Evolutionary conservation across 495 filamentous ascomycete species (phyloP).

Genomic region (Aspergillus indologenus): DNA sequence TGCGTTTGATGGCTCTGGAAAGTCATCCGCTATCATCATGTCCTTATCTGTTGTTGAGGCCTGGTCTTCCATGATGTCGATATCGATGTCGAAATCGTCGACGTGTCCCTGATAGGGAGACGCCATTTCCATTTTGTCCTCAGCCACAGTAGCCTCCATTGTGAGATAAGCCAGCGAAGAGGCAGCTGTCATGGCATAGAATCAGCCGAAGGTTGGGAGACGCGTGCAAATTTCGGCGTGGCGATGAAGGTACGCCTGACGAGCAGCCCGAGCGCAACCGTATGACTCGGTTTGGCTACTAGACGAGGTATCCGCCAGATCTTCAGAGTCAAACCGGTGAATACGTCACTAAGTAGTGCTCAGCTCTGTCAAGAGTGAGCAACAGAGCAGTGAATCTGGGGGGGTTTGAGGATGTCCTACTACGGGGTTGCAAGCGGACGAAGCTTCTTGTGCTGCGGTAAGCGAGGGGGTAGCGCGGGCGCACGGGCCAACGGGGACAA

Average conservation of each 20-base stretch:
- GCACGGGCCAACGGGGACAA: constrained; percentile 40
- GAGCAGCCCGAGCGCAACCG: not conserved
- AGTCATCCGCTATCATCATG: constrained; percentile 55
- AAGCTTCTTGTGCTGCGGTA: constrained; percentile 31
- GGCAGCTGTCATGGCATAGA: constrained; percentile 38
- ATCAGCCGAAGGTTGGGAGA: constrained; percentile 19
- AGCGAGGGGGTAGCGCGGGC: constrained; percentile 39
- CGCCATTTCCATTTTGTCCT: constrained; percentile 55
- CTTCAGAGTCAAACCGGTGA: not conserved
- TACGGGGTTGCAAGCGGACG: constrained; percentile 13
- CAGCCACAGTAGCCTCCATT: constrained; percentile 42
- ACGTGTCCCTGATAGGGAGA: constrained; percentile 46
- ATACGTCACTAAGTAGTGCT: not conserved
- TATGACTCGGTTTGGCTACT: not conserved
- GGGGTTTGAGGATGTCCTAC: not conserved
- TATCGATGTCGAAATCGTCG: constrained; percentile 73
- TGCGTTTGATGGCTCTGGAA: constrained; percentile 31
- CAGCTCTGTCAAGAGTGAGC: not conserved
- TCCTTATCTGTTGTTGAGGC: constrained; percentile 56
- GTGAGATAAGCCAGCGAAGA: constrained; percentile 31
- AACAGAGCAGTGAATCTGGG: not conserved
- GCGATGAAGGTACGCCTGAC: constrained; percentile 13
- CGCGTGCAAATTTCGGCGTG: constrained; percentile 24
- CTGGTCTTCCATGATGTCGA: constrained; percentile 61
- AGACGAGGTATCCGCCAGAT: not conserved